Conservation (phyloP, 2,329 filamentous ascomycete genomes). For the Neofusicoccum cordaticola region DNA sequence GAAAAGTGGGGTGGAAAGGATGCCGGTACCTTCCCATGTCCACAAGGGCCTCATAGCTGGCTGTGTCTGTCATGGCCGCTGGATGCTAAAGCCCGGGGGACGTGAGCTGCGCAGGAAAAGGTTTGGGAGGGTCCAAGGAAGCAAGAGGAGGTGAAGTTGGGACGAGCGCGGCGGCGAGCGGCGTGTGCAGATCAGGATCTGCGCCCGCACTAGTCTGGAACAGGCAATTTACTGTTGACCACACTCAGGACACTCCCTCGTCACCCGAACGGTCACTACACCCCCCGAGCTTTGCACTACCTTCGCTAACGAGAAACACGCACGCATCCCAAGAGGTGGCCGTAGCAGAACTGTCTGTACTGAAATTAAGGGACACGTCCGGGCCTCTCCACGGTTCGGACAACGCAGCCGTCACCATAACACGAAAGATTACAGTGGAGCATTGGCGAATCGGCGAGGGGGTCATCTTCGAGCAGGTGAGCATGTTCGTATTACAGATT, state of each 20-base stretch:
- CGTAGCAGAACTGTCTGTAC: too few relatives aligned
- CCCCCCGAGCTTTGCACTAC: too few relatives aligned
- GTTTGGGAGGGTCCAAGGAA: background rate
- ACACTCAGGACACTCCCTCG: background rate
- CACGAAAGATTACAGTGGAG: background rate
- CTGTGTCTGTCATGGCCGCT: background rate
- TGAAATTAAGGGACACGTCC: background rate
- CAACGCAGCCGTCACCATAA: background rate
- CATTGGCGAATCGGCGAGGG: too few relatives aligned
- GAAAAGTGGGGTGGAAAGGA: background rate
- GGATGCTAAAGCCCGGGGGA: too few relatives aligned
- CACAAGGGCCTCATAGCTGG: conserved; percentile 18
- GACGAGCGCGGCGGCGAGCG: too few relatives aligned
- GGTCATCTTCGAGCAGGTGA: background rate
- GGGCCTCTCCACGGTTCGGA: background rate
- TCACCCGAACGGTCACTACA: background rate
- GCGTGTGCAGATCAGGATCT: background rate
- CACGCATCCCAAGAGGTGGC: too few relatives aligned
- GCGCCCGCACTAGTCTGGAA: background rate
- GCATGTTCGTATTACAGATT: background rate
- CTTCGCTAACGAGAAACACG: too few relatives aligned
- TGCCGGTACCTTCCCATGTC: conserved; percentile 21
- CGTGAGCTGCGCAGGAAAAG: background rate
- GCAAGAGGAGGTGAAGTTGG: background rate
- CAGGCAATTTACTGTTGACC: background rate